These are phyloP conservation scores for Citropsis articulata DNA, from an alignment of 345 rosid genomes.

Conservation along the genomic window DNA sequence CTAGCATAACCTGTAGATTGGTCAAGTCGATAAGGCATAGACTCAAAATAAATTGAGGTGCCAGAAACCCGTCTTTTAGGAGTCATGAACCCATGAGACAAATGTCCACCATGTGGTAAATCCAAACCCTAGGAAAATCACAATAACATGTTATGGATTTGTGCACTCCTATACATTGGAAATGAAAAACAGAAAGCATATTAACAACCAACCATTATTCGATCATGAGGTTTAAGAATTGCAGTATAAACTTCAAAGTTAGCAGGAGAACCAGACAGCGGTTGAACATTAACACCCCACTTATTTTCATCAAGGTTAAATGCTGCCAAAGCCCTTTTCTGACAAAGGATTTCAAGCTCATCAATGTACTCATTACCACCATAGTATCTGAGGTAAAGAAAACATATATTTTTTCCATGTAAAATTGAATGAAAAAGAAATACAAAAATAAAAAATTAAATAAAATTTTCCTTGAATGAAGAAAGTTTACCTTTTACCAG, in stretches of 20 bases:
- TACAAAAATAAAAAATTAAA: neutral
- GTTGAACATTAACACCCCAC: conserved; percentile 98
- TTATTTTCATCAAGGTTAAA: conserved; percentile 66
- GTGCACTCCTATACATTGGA: conserved; percentile 2
- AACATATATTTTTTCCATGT: neutral
- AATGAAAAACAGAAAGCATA: neutral
- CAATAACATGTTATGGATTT: conserved; percentile 6
- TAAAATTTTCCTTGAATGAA: neutral
- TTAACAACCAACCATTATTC: conserved; percentile 56
- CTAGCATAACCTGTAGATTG: conserved; percentile 69
- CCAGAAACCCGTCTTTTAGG: conserved; percentile 88
- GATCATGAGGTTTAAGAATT: conserved; percentile 67
- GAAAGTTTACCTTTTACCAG: conserved; percentile 78
- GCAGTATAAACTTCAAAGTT: conserved; percentile 94
- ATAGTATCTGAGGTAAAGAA: conserved; percentile 54
- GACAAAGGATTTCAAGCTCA: conserved; percentile 88
- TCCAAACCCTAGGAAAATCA: conserved; percentile 61
- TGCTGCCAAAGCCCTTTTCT: conserved; percentile 75
- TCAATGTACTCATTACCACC: conserved; percentile 92
- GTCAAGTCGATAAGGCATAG: conserved; percentile 93
- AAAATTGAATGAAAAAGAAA: conserved; percentile 7
- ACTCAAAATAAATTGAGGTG: conserved; percentile 90
- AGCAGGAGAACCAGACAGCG: conserved; percentile 97
- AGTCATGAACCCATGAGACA: conserved; percentile 96
- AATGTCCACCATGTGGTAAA: conserved; percentile 87